These are phyloP conservation scores for Juncus inflexus DNA, from an alignment of 176 grass and related monocot species.

Conservation along the genomic window DNA sequence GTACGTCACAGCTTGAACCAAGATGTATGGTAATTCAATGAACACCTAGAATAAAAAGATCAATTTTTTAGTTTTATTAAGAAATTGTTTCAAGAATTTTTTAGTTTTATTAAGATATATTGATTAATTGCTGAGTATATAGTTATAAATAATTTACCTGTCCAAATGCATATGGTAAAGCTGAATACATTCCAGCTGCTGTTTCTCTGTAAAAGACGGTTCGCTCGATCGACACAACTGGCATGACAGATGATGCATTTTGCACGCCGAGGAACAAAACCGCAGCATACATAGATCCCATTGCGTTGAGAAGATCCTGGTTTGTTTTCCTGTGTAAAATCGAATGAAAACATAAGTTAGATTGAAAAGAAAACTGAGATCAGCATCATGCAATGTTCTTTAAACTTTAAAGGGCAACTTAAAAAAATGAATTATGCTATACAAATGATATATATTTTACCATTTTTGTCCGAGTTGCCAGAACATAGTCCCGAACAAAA, in stretches of 20 bases:
- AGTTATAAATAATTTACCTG: constrained; percentile 49
- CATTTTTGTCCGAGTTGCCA: constrained; percentile 75
- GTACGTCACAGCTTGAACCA: constrained; percentile 56
- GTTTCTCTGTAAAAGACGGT: constrained; percentile 91
- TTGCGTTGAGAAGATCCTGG: constrained; percentile 67
- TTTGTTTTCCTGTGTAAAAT: constrained; percentile 30
- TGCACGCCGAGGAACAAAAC: constrained; percentile 66
- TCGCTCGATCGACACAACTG: constrained; percentile 69
- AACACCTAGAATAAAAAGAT: constrained; percentile 38
- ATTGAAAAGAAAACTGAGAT: neutral
- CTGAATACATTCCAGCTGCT: constrained; percentile 86
- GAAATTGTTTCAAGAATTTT: too few species aligned
- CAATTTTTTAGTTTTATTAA: too few species aligned
- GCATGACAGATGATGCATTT: constrained; percentile 70
- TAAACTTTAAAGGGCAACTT: neutral
- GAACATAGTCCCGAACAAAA: constrained; percentile 77
- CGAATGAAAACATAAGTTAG: neutral
- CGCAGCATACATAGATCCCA: constrained; percentile 82
- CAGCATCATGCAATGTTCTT: neutral
- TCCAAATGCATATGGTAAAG: constrained; percentile 91
- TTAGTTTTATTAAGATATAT: neutral
- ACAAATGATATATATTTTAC: constrained; percentile 33
- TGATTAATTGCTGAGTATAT: neutral
- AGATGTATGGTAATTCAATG: constrained; percentile 71
- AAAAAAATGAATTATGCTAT: neutral